Base-by-base conservation (phyloP, 2,329 filamentous ascomycete species). In the Celoporthe dispersa region DNA sequence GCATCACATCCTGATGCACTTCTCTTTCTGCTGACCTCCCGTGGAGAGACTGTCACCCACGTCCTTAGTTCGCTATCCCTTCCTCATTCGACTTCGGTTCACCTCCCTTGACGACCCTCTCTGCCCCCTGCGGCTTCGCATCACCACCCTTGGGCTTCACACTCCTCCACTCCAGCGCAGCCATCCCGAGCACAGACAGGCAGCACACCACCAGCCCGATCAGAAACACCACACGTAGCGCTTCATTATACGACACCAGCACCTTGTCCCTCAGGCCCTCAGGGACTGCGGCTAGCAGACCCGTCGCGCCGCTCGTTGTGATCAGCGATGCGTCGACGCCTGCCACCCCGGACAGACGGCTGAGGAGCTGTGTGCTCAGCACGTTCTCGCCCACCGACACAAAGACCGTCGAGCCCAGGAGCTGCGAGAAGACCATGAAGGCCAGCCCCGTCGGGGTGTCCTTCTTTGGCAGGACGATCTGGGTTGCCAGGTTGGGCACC, bases 131-230 rank as follows among this genome's bases (percentile, higher is more conserved):
- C 12, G 53, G 12, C 53, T 53, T 53, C n/a, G 48, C 48, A 14
- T 12, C n/a, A 3, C 57, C 57, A 62, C 28, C 7, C 39, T 61
- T 57, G 22, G 48, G n/a, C 48, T 61, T 67, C 39, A 74, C 66
- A 28, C 31, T 86, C 77, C 84, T 88, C 88, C 88, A 90, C 78
- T 90, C 84, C 71, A 90, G 83, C 61, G 83, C 81, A 12, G 84
- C 74, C 0, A 84, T 81, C 2, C 85, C 87, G 28, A 88, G 68
- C 37, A 88, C 81, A 7, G 82, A 84, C 9, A 87, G 70, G 6
- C 81, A 79, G 2, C 82, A 81, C 70, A 87, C 78, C 0, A 86
- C 88, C 55, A 87, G 83, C 14, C 82, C 81, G 22, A 88, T 86
- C 73, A 88, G 86, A 75, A 88, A 90, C 3, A 85, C 85, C 71